These are phyloP conservation scores for Suhomyces maxii DNA, from an alignment of 1,139 yeast species.

Conservation along the genomic window DNA sequence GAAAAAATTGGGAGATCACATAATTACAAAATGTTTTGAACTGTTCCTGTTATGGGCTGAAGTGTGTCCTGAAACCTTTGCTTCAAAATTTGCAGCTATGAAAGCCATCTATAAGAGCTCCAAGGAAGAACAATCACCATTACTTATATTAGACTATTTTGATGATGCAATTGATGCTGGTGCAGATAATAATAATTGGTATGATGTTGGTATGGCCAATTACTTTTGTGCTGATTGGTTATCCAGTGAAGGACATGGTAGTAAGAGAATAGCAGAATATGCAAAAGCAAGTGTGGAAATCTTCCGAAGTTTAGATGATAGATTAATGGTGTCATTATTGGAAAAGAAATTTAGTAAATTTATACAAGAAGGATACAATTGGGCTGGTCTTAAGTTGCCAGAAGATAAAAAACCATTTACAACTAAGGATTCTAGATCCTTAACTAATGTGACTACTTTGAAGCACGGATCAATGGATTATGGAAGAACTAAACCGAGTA, in stretches of 20 bases:
- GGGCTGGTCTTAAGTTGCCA: constrained; percentile 33
- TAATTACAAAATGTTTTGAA: constrained; percentile 16
- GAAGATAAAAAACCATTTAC: neutral
- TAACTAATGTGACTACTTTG: neutral
- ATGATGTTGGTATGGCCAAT: constrained; percentile 45
- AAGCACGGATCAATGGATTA: neutral
- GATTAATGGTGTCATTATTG: constrained; percentile 13
- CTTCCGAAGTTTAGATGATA: constrained; percentile 21
- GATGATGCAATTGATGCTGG: constrained; percentile 49
- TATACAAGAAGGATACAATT: constrained; percentile 22
- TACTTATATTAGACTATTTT: constrained; percentile 45
- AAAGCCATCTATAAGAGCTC: constrained; percentile 30
- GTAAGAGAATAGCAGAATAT: constrained; percentile 18
- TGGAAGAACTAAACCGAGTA: neutral
- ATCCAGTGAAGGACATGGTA: constrained; percentile 16
- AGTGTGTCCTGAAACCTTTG: constrained; percentile 37
- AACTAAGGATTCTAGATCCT: neutral
- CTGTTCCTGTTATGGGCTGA: constrained; percentile 35
- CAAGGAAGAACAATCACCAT: constrained; percentile 21
- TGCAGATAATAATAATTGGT: constrained; percentile 26
- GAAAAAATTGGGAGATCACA: constrained; percentile 4
- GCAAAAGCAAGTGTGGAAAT: constrained; percentile 23
- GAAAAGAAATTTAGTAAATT: constrained; percentile 19
- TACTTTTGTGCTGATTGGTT: constrained; percentile 52
- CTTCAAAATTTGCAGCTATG: constrained; percentile 33